phyloP scores from a whole-genome alignment of 257 asterid species.

The Gynochthodes officinalis region DNA sequence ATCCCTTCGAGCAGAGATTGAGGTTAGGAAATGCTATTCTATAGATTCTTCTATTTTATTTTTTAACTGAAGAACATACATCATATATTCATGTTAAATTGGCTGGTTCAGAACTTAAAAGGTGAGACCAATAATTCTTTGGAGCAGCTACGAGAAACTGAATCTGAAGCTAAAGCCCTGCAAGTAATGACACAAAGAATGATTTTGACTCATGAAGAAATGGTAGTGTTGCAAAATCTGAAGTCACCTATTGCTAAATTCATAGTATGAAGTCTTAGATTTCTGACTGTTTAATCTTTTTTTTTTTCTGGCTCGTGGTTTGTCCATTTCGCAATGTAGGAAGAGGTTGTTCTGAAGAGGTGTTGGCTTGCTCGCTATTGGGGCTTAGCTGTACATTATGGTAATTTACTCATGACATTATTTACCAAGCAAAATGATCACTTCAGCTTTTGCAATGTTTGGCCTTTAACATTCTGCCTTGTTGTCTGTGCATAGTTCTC shows the following conservation, averaged over 20 bases:
- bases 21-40: constrained; percentile 45
- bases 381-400: constrained; percentile 86
- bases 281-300: constrained; percentile 17
- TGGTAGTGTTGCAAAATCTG: constrained; percentile 50
- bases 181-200: constrained; percentile 92
- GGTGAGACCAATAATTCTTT: constrained; percentile 55
- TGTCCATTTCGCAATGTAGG: constrained; percentile 41
- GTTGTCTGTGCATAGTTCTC: constrained; percentile 3
- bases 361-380: constrained; percentile 99
- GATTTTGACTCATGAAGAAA: constrained; percentile 97
- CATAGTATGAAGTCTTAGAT: constrained; percentile 8
- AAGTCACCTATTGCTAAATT: constrained; percentile 4
- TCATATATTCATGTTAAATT: constrained; percentile 20
- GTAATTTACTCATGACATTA: constrained; percentile 43
- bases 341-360: constrained; percentile 97
- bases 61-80: constrained; percentile 16
- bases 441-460: not conserved
- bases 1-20: constrained; percentile 68
- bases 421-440: not conserved
- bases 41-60: not conserved
- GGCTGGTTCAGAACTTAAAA: constrained; percentile 62
- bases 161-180: constrained; percentile 91
- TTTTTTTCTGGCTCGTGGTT: constrained; percentile 5
- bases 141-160: constrained; percentile 90
- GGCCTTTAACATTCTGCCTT: constrained; percentile 6